Conservation (phyloP, 352 stramenopile genomes). For the Phytophthora melonis region DNA sequence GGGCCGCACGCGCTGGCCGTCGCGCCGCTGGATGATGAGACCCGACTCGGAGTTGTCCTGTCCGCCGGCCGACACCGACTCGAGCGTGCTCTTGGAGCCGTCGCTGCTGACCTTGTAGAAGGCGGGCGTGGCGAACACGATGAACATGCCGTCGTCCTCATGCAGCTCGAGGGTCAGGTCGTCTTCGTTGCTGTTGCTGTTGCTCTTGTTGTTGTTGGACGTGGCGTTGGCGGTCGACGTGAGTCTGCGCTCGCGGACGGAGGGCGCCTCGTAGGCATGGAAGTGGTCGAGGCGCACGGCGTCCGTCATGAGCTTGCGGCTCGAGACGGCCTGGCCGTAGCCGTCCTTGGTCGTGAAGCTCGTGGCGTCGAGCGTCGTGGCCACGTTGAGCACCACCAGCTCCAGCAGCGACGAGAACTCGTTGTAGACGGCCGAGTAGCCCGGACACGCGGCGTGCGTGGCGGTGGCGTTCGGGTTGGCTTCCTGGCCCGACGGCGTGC, state of each 20-base stretch:
- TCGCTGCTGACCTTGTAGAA: constrained; percentile 63
- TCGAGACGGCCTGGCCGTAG: constrained; percentile 43
- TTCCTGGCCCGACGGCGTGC: constrained; percentile 53
- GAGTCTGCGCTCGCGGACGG: constrained; percentile 30
- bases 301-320: constrained; percentile 61
- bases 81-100: constrained; percentile 30
- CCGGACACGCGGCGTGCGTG: constrained; percentile 46
- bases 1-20: constrained; percentile 54
- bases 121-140: constrained; percentile 57
- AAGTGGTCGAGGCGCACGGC: constrained; percentile 72
- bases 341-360: constrained; percentile 55
- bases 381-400: constrained; percentile 55
- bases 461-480: constrained; percentile 39
- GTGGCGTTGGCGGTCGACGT: background rate
- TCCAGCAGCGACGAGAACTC: constrained; percentile 59
- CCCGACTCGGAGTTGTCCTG: constrained; percentile 49
- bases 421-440: constrained; percentile 49
- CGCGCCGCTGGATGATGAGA: constrained; percentile 59
- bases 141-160: constrained; percentile 70
- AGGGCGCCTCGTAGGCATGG: constrained; percentile 60
- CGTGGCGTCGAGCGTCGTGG: constrained; percentile 52
- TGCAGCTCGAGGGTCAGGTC: constrained; percentile 65
- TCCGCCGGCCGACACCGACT: constrained; percentile 36
- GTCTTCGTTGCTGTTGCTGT: constrained; percentile 15
- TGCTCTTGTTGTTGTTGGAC: background rate